A percentile compares a stretch with the other conserved stretches of the same genome.
These are phyloP conservation scores for Rhodofomes roseus DNA, from an alignment of 1,284 basidiomycete species.

Conservation along the genomic window DNA sequence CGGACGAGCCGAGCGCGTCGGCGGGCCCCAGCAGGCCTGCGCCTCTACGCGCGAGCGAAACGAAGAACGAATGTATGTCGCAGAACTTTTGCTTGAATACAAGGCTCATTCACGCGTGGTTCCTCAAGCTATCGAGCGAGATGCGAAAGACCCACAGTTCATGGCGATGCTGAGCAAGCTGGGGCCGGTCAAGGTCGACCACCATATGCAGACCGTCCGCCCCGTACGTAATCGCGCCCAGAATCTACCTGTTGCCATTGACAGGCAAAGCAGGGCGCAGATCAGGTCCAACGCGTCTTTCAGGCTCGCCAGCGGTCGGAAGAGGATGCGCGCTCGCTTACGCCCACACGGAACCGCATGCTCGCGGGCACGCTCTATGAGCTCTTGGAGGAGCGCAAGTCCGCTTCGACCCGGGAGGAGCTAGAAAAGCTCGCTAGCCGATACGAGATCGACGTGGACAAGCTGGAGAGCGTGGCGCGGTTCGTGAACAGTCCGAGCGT, in stretches of 20 bases:
- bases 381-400: constrained; percentile 68
- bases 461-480: constrained; percentile 52
- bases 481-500: constrained; percentile 74
- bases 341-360: constrained; percentile 46
- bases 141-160: constrained; percentile 75
- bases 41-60: constrained; percentile 43
- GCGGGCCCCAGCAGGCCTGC: constrained; percentile 4
- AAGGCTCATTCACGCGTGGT: neutral
- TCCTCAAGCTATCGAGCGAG: constrained; percentile 57
- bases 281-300: constrained; percentile 43
- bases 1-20: constrained; percentile 15
- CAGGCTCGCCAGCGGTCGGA: constrained; percentile 54
- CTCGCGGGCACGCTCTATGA: constrained; percentile 53
- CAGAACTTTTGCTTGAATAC: neutral
- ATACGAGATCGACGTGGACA: constrained; percentile 56
- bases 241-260: neutral
- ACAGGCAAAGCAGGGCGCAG: constrained; percentile 22
- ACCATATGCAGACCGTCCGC: constrained; percentile 52
- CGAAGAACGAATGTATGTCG: constrained; percentile 45
- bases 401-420: constrained; percentile 38
- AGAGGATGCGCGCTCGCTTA: constrained; percentile 40
- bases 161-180: constrained; percentile 66
- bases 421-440: constrained; percentile 47
- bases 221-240: constrained; percentile 40
- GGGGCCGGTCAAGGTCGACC: constrained; percentile 73